Conservation (phyloP, 345 rosid genomes). For the Brassica nigra region DNA sequence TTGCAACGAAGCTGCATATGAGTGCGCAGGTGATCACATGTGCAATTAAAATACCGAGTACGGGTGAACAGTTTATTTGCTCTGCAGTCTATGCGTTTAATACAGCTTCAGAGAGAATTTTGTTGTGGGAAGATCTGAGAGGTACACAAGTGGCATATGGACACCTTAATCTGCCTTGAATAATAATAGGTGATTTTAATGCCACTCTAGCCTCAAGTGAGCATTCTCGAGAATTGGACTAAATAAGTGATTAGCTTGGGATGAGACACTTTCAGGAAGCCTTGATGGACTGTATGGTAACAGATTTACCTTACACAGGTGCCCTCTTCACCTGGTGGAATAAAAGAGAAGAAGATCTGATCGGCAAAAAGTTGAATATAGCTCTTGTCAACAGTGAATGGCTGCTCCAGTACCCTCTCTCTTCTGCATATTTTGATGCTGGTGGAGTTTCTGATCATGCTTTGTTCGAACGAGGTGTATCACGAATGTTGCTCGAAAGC, state of each 20-base stretch:
- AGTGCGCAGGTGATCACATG: not conserved
- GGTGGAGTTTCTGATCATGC: not conserved
- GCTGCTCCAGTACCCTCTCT: not conserved
- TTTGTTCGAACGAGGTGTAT: not conserved
- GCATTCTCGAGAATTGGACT: not conserved
- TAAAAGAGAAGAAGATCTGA: not conserved
- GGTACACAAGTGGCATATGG: not conserved
- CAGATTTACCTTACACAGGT: not conserved
- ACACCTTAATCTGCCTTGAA: not conserved
- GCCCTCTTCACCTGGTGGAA: not conserved
- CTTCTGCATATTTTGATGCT: not conserved
- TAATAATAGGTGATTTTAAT: not conserved
- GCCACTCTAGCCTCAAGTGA: not conserved
- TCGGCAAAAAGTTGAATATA: not conserved
- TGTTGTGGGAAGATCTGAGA: not conserved
- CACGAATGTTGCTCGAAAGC: not conserved
- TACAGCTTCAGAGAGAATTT: not conserved
- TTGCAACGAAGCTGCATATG: not conserved
- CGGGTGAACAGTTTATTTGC: not conserved
- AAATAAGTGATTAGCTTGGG: not conserved
- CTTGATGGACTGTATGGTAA: not conserved
- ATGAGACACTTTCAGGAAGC: not conserved
- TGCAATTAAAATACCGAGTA: not conserved
- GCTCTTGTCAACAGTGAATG: not conserved
- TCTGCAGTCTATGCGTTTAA: not conserved